Base-by-base conservation (phyloP, 2,329 filamentous ascomycete species). In the Fusarium proliferatum region DNA sequence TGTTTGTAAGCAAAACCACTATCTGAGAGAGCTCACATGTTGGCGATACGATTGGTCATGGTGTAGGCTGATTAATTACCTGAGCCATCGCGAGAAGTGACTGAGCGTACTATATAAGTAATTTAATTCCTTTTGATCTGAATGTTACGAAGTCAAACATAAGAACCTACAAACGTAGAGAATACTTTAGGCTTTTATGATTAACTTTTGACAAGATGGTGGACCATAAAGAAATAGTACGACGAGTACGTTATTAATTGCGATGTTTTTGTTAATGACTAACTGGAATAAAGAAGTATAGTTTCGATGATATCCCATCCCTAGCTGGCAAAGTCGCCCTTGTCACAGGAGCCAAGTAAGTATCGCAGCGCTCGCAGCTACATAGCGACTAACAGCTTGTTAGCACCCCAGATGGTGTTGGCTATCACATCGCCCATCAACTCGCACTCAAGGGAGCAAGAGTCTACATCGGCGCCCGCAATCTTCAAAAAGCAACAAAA, bases 321-420 rank as follows among this genome's bases (percentile, higher is more conserved):
- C 4, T 58, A 8, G 5, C 12, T 15, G 39, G 30, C n/a, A 48
- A 58, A 45, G 55, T 58, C 1, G 55, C 55, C 10, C 41, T 48
- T 2, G 55, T 58, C 13, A 48, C 39, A 28, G 39, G 39, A 28
- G 55, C 30, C 17, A 58, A 58, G 39, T 48, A 9, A n/a, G 33
- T 41, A n/a, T 17, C 34, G 0, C 7, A 0, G 9, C n/a, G 0
- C 17, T 16, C 23, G 23, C 23, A 23, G 23, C 23, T 23, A 23
- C 17, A 16, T 17, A 3, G 0, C 11, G 28, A 6, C 30, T 26
- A 5, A 33, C 9, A 26, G 26, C 19, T 17, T 39, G 7, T 9
- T 2, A 55, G 51, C 4, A 55, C 51, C 10, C 34, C 51, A 28
- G 51, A 55, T 9, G 51, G 51, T 3, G 34, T 55, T 5, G 51